Percentiles rank a stretch among this genome's conserved stretches.
Conservation (phyloP, 2,329 filamentous ascomycete species). For the Cytospora leucostoma region DNA sequence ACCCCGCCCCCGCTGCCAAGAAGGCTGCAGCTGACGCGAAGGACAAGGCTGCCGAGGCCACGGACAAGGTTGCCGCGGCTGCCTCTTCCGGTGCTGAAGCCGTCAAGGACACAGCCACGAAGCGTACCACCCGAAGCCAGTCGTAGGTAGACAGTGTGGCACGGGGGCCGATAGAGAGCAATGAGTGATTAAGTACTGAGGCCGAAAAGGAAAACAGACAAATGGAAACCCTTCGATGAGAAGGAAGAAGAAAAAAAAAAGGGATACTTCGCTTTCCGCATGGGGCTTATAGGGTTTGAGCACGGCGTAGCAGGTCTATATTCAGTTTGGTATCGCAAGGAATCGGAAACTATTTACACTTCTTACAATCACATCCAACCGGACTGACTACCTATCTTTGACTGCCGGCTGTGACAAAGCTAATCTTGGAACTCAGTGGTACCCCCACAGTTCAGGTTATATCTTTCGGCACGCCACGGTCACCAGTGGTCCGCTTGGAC, state of each 20-base stretch:
- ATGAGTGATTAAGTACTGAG: constrained; percentile 6
- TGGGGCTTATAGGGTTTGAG: constrained; percentile 27
- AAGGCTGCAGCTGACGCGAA: constrained; percentile 65
- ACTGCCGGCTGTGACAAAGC: no score
- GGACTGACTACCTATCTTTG: neutral
- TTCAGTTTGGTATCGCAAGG: constrained; percentile 24
- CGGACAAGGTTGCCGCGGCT: constrained; percentile 68
- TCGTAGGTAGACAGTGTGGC: constrained; percentile 42
- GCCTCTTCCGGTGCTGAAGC: constrained; percentile 66
- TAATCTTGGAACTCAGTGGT: no score
- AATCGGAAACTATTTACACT: constrained; percentile 22
- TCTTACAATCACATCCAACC: neutral
- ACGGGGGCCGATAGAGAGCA: constrained; percentile 23
- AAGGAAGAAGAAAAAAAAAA: constrained; percentile 16
- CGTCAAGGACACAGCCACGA: constrained; percentile 71
- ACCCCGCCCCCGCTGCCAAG: constrained; percentile 72
- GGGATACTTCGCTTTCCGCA: constrained; percentile 22
- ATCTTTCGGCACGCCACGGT: neutral
- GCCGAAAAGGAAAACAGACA: constrained; percentile 3
- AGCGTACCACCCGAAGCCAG: constrained; percentile 60
- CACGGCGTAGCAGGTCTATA: constrained; percentile 28
- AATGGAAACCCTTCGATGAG: neutral
- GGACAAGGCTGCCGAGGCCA: constrained; percentile 74
- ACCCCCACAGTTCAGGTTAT: no score
- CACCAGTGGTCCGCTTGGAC: no score